Percentiles rank a stretch among this genome's conserved stretches.
These are phyloP conservation scores for Trifolium dubium DNA, from an alignment of 306 rosid species.

Conservation along the genomic window DNA sequence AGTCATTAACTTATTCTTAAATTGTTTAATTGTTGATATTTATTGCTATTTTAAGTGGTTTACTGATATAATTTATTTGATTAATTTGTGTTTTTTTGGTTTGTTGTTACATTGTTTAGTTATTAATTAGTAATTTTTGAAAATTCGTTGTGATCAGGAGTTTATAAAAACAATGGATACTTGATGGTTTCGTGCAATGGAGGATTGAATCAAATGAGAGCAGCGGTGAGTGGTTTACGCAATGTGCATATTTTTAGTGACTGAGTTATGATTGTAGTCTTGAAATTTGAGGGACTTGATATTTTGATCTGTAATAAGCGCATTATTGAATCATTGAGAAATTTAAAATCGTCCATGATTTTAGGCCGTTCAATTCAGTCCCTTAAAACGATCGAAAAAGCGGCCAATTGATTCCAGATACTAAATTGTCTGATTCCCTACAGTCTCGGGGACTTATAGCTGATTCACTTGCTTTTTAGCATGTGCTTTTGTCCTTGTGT, in stretches of 20 bases:
- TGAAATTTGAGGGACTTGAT: not conserved
- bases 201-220: slow-evolving; percentile 97
- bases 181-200: slow-evolving; percentile 96
- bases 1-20: not conserved
- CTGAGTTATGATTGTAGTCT: not conserved
- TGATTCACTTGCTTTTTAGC: not conserved
- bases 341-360: not conserved
- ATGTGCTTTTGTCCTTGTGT: not conserved
- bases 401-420: not conserved
- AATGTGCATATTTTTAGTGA: not conserved
- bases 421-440: not conserved
- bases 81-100: not conserved
- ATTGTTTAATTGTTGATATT: not conserved
- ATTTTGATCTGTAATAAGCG: not conserved
- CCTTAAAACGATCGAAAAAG: not conserved
- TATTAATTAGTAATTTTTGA: not conserved
- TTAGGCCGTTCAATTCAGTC: not conserved
- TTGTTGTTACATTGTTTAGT: slow-evolving; percentile 21
- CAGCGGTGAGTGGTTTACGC: slow-evolving; percentile 73
- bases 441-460: not conserved
- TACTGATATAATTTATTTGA: not conserved
- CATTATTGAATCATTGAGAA: not conserved
- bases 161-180: slow-evolving; percentile 91
- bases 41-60: not conserved
- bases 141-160: slow-evolving; percentile 52